Base-by-base conservation (phyloP, 768 basidiomycete genomes). In the Serpula lacrymans region DNA sequence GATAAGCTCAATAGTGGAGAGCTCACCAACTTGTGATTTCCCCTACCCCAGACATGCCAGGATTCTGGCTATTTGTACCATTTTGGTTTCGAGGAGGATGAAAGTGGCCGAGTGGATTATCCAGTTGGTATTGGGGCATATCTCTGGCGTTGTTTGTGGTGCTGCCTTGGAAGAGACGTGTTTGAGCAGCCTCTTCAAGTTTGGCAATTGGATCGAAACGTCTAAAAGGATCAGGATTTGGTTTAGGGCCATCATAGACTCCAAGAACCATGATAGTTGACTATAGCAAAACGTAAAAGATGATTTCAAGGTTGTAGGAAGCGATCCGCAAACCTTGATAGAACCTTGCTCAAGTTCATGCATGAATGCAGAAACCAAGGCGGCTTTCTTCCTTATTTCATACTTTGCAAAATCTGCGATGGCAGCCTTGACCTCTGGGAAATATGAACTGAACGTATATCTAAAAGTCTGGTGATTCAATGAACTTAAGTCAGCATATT, bases 171-270 rank as follows among this genome's bases (percentile, higher is more conserved):
- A 37, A 23, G 35, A 22, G 26, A 37, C 23, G 21, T 37, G 23
- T 37, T 37, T 25, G 16, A 25, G 14, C 23, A 26, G 18, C 35
- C 18, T 37, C 24, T 26, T 29, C 2, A 14, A 5, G 16, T 12
- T 2, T 37, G 35, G 4, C 26, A 16, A n/a, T 37, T 5, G 17
- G n/a, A 21, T 37, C 16, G 23, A 42, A 20, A 16, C 37, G 35
- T 6, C 23, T 11, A 12, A 42, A 42, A 16, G 34, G 41, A 34
- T 38, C 21, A 24, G 23, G 10, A 10, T 20, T 25, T 26, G 41
- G 41, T 22, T 27, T 37, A 5, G 24, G 20, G 2, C 46, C 48
- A 8, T 49, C 48, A 22, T 47, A 49, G 14, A 38, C 38, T 26
- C 46, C 39, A 8, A 42, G 27, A 8, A 49, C 45, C 12, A 34